A percentile compares a stretch with the other conserved stretches of the same genome.
Conservation (phyloP, 352 stramenopile species). For the Bremia lactucae region DNA sequence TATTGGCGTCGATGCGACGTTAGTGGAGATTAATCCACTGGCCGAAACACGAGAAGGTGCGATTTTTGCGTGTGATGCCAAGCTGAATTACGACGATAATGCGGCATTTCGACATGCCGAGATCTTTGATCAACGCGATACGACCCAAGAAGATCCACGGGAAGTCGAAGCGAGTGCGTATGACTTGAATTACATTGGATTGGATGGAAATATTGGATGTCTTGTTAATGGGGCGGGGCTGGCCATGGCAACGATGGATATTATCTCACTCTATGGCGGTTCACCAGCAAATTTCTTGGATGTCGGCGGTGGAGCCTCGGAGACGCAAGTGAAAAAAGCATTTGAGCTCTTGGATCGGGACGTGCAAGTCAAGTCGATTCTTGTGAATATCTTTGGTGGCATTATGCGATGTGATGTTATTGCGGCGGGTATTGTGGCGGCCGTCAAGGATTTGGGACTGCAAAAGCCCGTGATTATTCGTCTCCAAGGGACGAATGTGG, state of each 20-base stretch:
- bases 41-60: slow-evolving; percentile 91
- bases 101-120: slow-evolving; percentile 94
- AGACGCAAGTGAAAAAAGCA: slow-evolving; percentile 84
- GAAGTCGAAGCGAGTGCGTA: slow-evolving; percentile 90
- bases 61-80: slow-evolving; percentile 95
- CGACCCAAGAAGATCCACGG: slow-evolving; percentile 91
- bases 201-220: slow-evolving; percentile 99
- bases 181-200: slow-evolving; percentile 98
- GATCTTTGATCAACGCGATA: slow-evolving; percentile 85
- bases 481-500: slow-evolving; percentile 96
- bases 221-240: slow-evolving; percentile 99
- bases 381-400: slow-evolving; percentile 99
- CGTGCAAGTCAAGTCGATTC: slow-evolving; percentile 93
- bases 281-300: slow-evolving; percentile 98
- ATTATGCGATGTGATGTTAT: slow-evolving; percentile 99
- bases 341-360: slow-evolving; percentile 86
- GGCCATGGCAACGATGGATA: slow-evolving; percentile 99
- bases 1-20: slow-evolving; percentile 91
- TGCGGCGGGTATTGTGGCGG: slow-evolving; percentile 92
- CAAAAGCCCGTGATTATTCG: slow-evolving; percentile 97
- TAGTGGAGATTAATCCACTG: slow-evolving; percentile 98
- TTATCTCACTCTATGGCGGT: slow-evolving; percentile 97
- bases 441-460: slow-evolving; percentile 92
- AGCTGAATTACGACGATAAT: slow-evolving; percentile 99
- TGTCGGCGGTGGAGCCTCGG: slow-evolving; percentile 91